Base-by-base conservation (phyloP, 805 yeast genomes). In the Cyberlindnera amylophila region DNA sequence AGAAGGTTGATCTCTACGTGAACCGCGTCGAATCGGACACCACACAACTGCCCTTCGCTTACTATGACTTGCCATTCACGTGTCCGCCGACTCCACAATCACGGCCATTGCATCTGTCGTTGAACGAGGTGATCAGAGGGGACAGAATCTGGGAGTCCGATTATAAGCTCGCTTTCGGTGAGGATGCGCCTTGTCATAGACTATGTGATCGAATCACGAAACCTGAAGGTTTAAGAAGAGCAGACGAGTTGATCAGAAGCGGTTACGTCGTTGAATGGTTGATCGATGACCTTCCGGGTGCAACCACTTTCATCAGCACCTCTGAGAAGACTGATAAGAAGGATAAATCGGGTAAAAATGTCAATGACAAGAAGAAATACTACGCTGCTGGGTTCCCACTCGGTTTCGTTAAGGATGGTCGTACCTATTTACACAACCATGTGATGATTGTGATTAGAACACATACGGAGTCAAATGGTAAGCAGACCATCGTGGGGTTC, bases 341-440 rank as follows among this genome's bases (percentile, higher is more conserved):
- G 24, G 24, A 21, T 6, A 6, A 21, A 6, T 6, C 24, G 8
- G 9, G 24, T 9, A 21, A 21, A 9, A 76, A 72, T 11, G 74
- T 73, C 36, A 69, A 75, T 11, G 74, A 73, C 36, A 69, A 75
- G 15, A 75, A 77, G 49, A 80, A 84, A 53, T 85, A 82, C 62
- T 88, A 88, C 53, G 83, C 88, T 5, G 79, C 93, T 4, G 96
- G 96, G 2, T 88, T 89, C 64, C 90, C 95, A 3, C 61, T 88
- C 27, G 96, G 96, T 0, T 82, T 75, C 51, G 77, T 75, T 16
- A 75, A 74, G 50, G 66, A 77, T 45, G 81, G 71, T n/a, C 73
- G 74, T 37, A 67, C 81, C 4, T 84, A 77, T 57, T 48, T 88
- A 24, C 78, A 89, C 62, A 88, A 86, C 58, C 96, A 89, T 59